Evolutionary conservation across 225 moss, liverwort and hornwort species (phyloP).

Genomic region (Takakia lepidozioides): DNA sequence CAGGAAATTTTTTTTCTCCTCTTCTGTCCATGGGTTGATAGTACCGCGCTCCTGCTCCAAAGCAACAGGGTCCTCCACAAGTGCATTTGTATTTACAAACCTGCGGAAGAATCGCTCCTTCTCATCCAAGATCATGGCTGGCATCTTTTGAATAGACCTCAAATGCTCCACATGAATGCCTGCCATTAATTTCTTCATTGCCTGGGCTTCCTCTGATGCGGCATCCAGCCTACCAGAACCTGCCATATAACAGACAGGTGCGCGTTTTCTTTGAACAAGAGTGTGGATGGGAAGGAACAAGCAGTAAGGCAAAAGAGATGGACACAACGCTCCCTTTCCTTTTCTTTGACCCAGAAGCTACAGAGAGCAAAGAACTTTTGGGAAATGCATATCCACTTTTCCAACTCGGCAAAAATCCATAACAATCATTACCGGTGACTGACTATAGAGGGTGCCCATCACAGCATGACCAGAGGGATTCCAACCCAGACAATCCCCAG

Average conservation of each 20-base stretch:
- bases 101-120: slow-evolving; percentile 40
- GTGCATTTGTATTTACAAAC: slow-evolving; percentile 44
- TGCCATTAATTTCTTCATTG: slow-evolving; percentile 40
- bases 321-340: too few species aligned
- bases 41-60: slow-evolving; percentile 38
- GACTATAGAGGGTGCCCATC: too few species aligned
- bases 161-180: slow-evolving; percentile 20
- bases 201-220: slow-evolving; percentile 34
- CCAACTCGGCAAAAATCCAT: too few species aligned
- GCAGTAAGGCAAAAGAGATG: too few species aligned
- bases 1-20: slow-evolving; percentile 38
- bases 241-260: slow-evolving; percentile 11
- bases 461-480: too few species aligned
- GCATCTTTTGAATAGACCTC: slow-evolving; percentile 41
- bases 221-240: slow-evolving; percentile 39
- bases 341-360: slow-evolving; percentile 3
- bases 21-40: slow-evolving; percentile 41
- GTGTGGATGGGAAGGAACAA: too few species aligned
- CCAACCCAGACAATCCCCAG: too few species aligned
- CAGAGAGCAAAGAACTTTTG: slow-evolving; percentile 1
- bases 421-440: too few species aligned
- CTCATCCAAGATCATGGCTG: slow-evolving; percentile 58
- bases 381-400: too few species aligned
- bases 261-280: too few species aligned
- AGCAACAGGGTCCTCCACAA: slow-evolving; percentile 48